Conservation (phyloP, 2,329 filamentous ascomycete genomes). For the Colletotrichum liriopes region DNA sequence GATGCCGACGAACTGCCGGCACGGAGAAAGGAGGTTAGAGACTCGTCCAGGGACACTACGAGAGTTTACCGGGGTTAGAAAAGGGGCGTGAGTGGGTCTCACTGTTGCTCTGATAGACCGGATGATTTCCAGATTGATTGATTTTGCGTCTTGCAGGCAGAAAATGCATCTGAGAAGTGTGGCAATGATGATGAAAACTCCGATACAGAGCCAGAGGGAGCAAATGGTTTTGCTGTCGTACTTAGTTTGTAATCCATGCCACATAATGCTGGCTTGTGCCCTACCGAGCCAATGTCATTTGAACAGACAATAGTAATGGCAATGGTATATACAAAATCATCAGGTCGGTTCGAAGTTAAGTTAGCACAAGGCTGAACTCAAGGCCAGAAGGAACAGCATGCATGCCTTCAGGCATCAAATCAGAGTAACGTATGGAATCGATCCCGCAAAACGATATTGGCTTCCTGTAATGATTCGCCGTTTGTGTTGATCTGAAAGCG, state of each 20-base stretch:
- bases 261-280: no score
- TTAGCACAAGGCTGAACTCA: background rate
- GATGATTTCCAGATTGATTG: slow-evolving; percentile 46
- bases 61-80: slow-evolving; percentile 13
- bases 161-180: slow-evolving; percentile 46
- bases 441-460: slow-evolving; percentile 53
- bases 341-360: slow-evolving; percentile 44
- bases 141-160: slow-evolving; percentile 46
- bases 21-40: slow-evolving; percentile 16
- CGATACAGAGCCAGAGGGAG: slow-evolving; percentile 47
- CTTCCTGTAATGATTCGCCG: slow-evolving; percentile 44
- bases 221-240: slow-evolving; percentile 46
- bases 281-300: no score
- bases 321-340: slow-evolving; percentile 47
- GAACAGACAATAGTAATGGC: slow-evolving; percentile 47
- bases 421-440: slow-evolving; percentile 58
- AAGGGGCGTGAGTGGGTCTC: slow-evolving; percentile 23
- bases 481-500: slow-evolving; percentile 39
- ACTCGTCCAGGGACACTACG: background rate
- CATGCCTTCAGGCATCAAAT: slow-evolving; percentile 61
- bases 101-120: slow-evolving; percentile 50
- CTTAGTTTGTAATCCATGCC: slow-evolving; percentile 13
- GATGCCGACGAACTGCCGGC: slow-evolving; percentile 46
- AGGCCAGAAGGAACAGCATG: slow-evolving; percentile 55
- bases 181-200: slow-evolving; percentile 48